These are phyloP conservation scores for Suillus paluster DNA, from an alignment of 768 basidiomycete species.

Conservation along the genomic window DNA sequence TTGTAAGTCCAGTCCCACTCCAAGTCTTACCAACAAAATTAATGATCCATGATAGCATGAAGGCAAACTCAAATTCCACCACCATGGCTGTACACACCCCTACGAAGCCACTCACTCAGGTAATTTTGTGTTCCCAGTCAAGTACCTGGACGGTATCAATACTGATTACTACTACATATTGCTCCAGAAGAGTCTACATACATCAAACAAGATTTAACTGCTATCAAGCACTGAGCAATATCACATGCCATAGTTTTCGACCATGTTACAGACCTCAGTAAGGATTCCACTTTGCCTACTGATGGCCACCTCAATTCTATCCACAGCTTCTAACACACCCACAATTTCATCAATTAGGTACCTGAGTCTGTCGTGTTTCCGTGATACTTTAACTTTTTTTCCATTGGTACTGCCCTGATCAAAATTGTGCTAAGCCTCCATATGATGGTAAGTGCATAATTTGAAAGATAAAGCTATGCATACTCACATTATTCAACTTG, in stretches of 20 bases:
- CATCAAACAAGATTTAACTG: too few relatives aligned
- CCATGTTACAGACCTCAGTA: background rate
- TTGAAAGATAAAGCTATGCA: background rate
- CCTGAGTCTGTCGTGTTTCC: too few relatives aligned
- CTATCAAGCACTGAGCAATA: too few relatives aligned
- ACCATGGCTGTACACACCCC: conserved; percentile 21
- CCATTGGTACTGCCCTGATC: background rate
- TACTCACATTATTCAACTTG: background rate
- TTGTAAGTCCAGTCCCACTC: conserved; percentile 33
- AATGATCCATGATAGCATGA: background rate
- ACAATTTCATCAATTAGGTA: too few relatives aligned
- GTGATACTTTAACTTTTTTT: too few relatives aligned
- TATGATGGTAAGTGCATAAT: background rate
- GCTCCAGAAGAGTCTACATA: too few relatives aligned
- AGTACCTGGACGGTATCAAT: too few relatives aligned
- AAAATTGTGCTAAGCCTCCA: background rate
- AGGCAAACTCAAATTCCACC: background rate
- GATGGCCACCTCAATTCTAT: background rate
- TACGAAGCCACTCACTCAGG: conserved; percentile 50
- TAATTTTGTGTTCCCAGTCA: too few relatives aligned
- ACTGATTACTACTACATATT: too few relatives aligned
- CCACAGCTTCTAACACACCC: background rate
- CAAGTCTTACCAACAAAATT: too few relatives aligned
- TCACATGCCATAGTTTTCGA: background rate
- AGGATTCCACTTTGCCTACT: background rate